Percentiles rank a stretch among this genome's conserved stretches.
Evolutionary conservation across 2,329 filamentous ascomycete species (phyloP).

Genomic region (Talaromyces sp.): DNA sequence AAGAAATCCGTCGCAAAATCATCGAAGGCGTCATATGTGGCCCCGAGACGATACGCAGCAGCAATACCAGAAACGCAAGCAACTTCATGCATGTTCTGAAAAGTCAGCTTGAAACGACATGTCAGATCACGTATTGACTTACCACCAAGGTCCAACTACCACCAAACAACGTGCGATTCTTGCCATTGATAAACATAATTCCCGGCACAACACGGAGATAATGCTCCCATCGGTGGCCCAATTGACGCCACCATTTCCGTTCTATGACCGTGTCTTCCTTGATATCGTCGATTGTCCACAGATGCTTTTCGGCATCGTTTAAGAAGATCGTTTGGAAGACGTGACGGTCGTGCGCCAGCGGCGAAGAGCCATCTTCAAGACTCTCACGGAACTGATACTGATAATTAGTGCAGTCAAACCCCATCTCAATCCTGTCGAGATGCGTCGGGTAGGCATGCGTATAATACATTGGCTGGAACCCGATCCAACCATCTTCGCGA

Average conservation of each 20-base stretch:
- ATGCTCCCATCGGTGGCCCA: constrained; percentile 59
- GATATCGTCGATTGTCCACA: constrained; percentile 58
- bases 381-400: constrained; percentile 63
- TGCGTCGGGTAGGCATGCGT: constrained; percentile 56
- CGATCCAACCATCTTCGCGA: constrained; percentile 34
- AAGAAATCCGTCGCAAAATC: constrained; percentile 32
- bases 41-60: constrained; percentile 66
- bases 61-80: constrained; percentile 69
- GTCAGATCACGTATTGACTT: constrained; percentile 23
- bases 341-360: constrained; percentile 53
- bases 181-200: constrained; percentile 69
- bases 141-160: constrained; percentile 68
- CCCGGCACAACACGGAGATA: constrained; percentile 63
- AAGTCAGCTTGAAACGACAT: constrained; percentile 5
- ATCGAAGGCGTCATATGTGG: constrained; percentile 50
- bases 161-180: constrained; percentile 60
- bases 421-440: constrained; percentile 57
- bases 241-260: constrained; percentile 61
- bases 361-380: constrained; percentile 24
- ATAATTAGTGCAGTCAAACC: constrained; percentile 73
- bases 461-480: constrained; percentile 59
- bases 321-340: constrained; percentile 67
- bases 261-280: constrained; percentile 55
- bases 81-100: constrained; percentile 58
- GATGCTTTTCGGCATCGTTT: constrained; percentile 53